These are phyloP conservation scores for Grammothele lineata DNA, from an alignment of 768 basidiomycete species.

Conservation along the genomic window DNA sequence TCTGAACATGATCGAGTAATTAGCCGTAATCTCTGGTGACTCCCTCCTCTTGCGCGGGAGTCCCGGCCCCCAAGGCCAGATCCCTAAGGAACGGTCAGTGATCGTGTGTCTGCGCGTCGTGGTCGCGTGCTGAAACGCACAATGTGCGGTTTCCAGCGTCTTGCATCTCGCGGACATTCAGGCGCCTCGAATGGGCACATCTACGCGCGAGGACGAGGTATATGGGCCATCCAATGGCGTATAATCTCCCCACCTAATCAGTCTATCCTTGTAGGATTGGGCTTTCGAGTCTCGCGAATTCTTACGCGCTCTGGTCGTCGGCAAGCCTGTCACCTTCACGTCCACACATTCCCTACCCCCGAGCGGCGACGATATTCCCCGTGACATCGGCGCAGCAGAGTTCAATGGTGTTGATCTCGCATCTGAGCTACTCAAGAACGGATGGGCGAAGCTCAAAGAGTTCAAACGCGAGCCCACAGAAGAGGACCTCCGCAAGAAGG, in stretches of 20 bases:
- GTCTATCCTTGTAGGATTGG: slow-evolving; percentile 57
- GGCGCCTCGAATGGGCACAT: slow-evolving; percentile 80
- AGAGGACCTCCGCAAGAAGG: slow-evolving; percentile 66
- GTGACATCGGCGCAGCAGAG: slow-evolving; percentile 77
- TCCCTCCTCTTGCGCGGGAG: slow-evolving; percentile 79
- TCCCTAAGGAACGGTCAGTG: slow-evolving; percentile 81
- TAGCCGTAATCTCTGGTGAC: slow-evolving; percentile 90
- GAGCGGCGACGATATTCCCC: slow-evolving; percentile 71
- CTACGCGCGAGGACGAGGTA: slow-evolving; percentile 82
- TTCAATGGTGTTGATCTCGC: slow-evolving; percentile 70
- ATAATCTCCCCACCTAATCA: too few species aligned
- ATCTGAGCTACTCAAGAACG: slow-evolving; percentile 73
- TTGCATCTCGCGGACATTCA: slow-evolving; percentile 86
- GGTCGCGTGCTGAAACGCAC: background rate
- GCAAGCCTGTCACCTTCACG: slow-evolving; percentile 85
- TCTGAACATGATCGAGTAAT: slow-evolving; percentile 26
- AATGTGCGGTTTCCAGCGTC: slow-evolving; percentile 45
- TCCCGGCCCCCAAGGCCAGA: slow-evolving; percentile 77
- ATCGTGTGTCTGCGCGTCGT: slow-evolving; percentile 1
- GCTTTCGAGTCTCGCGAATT: slow-evolving; percentile 94
- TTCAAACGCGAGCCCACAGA: slow-evolving; percentile 78
- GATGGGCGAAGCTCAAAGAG: slow-evolving; percentile 95
- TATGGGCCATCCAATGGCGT: slow-evolving; percentile 15
- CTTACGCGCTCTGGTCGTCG: slow-evolving; percentile 78
- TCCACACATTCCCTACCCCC: slow-evolving; percentile 76